phyloP scores from a whole-genome alignment of 768 basidiomycete genomes.

The Hortiboletus flavorubellus region DNA sequence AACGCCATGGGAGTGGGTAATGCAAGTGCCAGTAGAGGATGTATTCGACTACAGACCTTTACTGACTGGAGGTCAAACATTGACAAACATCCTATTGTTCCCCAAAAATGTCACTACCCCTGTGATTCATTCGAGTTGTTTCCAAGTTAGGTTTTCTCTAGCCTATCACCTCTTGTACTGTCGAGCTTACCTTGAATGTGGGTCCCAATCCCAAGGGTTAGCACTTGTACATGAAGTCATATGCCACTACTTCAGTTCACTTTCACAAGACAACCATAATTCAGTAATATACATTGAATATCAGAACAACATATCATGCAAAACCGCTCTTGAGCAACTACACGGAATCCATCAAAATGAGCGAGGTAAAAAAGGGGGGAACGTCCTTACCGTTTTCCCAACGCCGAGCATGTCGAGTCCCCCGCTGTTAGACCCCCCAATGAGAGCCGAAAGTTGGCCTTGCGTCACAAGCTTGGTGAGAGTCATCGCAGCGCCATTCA shows the following conservation, averaged over 20 bases:
- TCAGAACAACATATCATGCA: neutral
- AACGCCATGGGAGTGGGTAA: no score
- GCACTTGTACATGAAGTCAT: neutral
- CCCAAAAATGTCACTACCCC: no score
- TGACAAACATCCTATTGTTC: no score
- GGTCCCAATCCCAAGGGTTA: neutral
- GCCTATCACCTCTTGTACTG: neutral
- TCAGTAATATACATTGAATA: neutral
- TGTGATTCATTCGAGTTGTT: no score
- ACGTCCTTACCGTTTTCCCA: slow-evolving; percentile 41
- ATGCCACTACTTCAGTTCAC: neutral
- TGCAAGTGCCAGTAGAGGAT: no score
- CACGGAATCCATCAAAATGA: neutral
- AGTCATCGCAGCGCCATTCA: slow-evolving; percentile 83
- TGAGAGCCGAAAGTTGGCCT: slow-evolving; percentile 41
- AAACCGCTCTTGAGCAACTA: slow-evolving; percentile 19
- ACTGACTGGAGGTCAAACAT: no score
- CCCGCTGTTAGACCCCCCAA: slow-evolving; percentile 66
- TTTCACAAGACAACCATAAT: neutral
- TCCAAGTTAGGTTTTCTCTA: no score
- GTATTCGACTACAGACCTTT: no score
- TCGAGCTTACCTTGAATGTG: neutral
- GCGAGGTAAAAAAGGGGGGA: neutral
- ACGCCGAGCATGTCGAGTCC: slow-evolving; percentile 60
- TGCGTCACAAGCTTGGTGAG: slow-evolving; percentile 81